Base-by-base conservation (phyloP, 441 rosid genomes). In the Dalechampia spathulata region DNA sequence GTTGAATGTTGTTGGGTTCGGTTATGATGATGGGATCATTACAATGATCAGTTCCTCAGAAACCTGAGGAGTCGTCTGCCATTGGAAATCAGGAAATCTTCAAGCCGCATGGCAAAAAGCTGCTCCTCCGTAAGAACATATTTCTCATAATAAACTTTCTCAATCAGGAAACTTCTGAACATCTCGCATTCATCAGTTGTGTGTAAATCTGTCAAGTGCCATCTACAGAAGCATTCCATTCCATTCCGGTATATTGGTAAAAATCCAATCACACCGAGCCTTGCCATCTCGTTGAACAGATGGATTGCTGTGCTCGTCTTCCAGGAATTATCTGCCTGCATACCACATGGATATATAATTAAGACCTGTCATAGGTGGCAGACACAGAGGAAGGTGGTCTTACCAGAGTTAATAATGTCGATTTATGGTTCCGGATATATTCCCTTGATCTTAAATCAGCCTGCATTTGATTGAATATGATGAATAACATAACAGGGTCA, bases 31-130 rank as follows among this genome's bases (percentile, higher is more conserved):
- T n/a, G n/a, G n/a, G n/a, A n/a, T n/a, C n/a, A n/a, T n/a, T n/a
- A n/a, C n/a, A n/a, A n/a, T n/a, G n/a, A n/a, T 30, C 34, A 36
- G n/a, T n/a, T 25, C 47, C 46, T 46, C 53, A 58, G 36, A 25
- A 36, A 46, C 17, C 22, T 58, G 3, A 58, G 53, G 4, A 46
- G 45, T 36, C 62, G 22, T 58, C 16, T 58, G 16, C 62, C 61
- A 1, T 46, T 58, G 4, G 62, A 58, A 58, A 45, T 58, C 10
- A 57, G 62, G 6, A 58, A 58, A 44, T 58, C 62, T 13, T 58
- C 53, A 6, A 58, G 62, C 42, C 62, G 12, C 62, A 58, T 58
- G 1, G 62, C 62, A 58, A 21, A 15, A 17, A 46, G 53, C 46
- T 58, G 62, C 36, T 58, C 53, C 52, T 58, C 62, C 22, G 44